Evolutionary conservation across 2,329 filamentous ascomycete genomes (phyloP).

Genomic region (Aspergillus novofumigatus): DNA sequence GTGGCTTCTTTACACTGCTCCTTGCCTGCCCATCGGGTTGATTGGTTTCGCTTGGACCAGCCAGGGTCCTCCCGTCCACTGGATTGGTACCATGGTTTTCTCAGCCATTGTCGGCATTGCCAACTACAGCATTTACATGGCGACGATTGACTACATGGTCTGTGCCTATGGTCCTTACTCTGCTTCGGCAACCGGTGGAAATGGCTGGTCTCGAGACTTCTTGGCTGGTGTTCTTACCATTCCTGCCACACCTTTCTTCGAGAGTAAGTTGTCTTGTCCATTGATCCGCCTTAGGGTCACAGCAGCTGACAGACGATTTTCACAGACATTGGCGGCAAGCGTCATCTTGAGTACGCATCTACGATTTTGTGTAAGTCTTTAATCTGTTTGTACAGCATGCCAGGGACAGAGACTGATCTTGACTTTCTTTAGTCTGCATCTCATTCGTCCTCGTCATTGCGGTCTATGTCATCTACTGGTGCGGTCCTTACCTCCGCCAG

Average conservation of each 20-base stretch:
- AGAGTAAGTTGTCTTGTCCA: constrained; percentile 28
- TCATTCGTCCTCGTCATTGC: constrained; percentile 58
- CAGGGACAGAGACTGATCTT: not conserved
- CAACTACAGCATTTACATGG: constrained; percentile 62
- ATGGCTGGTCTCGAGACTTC: constrained; percentile 63
- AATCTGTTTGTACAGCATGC: not conserved
- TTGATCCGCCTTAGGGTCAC: not conserved
- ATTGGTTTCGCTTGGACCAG: constrained; percentile 61
- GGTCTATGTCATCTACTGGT: constrained; percentile 65
- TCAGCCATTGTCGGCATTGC: constrained; percentile 59
- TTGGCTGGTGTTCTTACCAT: constrained; percentile 61
- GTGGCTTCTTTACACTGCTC: constrained; percentile 58
- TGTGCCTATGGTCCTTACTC: constrained; percentile 64
- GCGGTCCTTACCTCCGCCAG: constrained; percentile 57
- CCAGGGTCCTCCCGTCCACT: constrained; percentile 53
- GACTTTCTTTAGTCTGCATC: constrained; percentile 44
- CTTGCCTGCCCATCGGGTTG: constrained; percentile 57
- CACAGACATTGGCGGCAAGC: constrained; percentile 51
- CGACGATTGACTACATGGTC: constrained; percentile 65
- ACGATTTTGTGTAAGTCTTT: constrained; percentile 54
- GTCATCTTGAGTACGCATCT: constrained; percentile 56
- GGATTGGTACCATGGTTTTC: constrained; percentile 61
- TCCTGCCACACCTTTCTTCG: constrained; percentile 51
- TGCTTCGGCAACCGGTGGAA: constrained; percentile 63
- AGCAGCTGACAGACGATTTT: constrained; percentile 1